A percentile compares a stretch with the other conserved stretches of the same genome.
phyloP scores from a whole-genome alignment of 148 eudicot species.

The Heliamphora exappendiculata region DNA sequence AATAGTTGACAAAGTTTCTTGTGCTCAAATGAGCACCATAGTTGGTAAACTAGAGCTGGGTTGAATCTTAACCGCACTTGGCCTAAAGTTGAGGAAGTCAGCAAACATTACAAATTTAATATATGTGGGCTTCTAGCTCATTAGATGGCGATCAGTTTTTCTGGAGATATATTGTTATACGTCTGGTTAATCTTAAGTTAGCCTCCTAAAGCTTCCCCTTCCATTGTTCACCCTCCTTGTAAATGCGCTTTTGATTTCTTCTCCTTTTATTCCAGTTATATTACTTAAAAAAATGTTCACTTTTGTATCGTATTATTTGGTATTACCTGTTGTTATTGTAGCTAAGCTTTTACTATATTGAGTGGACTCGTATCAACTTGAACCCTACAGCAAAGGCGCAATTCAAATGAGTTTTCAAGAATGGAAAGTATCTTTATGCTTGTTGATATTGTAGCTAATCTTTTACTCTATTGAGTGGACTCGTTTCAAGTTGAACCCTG shows the following conservation, averaged over 20 bases:
- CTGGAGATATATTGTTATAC: not conserved
- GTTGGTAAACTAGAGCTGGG: not conserved
- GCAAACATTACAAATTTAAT: not conserved
- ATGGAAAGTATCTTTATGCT: too few species aligned
- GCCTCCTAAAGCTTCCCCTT: too few species aligned
- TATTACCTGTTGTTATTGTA: too few species aligned
- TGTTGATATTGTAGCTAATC: too few species aligned
- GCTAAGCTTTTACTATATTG: not conserved
- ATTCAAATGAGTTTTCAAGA: too few species aligned
- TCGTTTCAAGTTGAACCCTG: not conserved
- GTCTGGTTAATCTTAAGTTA: too few species aligned
- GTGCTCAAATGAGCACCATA: not conserved
- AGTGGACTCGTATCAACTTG: too few species aligned
- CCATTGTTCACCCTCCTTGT: too few species aligned
- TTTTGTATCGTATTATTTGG: not conserved
- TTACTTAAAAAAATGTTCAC: not conserved
- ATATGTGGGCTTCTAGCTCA: not conserved
- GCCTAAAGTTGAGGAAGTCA: conserved; percentile 1
- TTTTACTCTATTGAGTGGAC: not conserved
- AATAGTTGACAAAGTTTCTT: not conserved
- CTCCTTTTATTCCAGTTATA: not conserved
- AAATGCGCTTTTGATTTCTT: not conserved
- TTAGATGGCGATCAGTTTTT: not conserved
- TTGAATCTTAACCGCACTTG: not conserved
- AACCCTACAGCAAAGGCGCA: too few species aligned